A percentile compares a stretch with the other conserved stretches of the same genome.
Evolutionary conservation across 1,284 basidiomycete species (phyloP).

Genomic region (Rhizopogon parksii): DNA sequence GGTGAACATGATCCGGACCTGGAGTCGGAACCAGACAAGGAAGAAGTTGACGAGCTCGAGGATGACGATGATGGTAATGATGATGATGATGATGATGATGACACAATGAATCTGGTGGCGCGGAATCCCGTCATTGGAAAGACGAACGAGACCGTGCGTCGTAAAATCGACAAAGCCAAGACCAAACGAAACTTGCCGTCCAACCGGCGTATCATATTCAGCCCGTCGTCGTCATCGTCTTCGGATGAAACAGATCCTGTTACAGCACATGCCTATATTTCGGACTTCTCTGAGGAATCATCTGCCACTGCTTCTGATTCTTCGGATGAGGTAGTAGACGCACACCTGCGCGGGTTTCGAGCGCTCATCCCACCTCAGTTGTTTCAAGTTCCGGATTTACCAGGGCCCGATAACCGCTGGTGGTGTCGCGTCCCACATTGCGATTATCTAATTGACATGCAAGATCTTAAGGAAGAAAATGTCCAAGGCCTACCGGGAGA

Average conservation of each 20-base stretch:
- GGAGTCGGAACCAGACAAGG: neutral
- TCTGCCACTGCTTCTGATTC: slow-evolving; percentile 34
- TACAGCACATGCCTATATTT: slow-evolving; percentile 32
- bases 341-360: slow-evolving; percentile 8
- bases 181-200: slow-evolving; percentile 17
- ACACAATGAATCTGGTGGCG: slow-evolving; percentile 11
- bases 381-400: slow-evolving; percentile 28
- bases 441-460: slow-evolving; percentile 19
- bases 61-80: neutral
- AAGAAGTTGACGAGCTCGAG: slow-evolving; percentile 6
- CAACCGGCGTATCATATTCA: slow-evolving; percentile 1
- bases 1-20: neutral
- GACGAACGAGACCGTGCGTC: slow-evolving; percentile 10
- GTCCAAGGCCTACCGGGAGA: slow-evolving; percentile 12
- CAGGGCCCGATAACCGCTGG: slow-evolving; percentile 28
- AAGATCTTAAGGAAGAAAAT: slow-evolving; percentile 18
- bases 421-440: slow-evolving; percentile 23
- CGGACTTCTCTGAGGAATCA: slow-evolving; percentile 46
- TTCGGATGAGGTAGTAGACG: slow-evolving; percentile 20
- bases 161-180: slow-evolving; percentile 22
- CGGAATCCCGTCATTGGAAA: slow-evolving; percentile 27
- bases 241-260: slow-evolving; percentile 20
- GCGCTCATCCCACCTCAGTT: slow-evolving; percentile 25
- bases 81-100: slow-evolving; percentile 1
- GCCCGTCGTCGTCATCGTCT: slow-evolving; percentile 16